A percentile compares a stretch with the other conserved stretches of the same genome.
These are phyloP conservation scores for Sugiyamaella mastotermitis DNA, from an alignment of 805 yeast species.

Conservation along the genomic window DNA sequence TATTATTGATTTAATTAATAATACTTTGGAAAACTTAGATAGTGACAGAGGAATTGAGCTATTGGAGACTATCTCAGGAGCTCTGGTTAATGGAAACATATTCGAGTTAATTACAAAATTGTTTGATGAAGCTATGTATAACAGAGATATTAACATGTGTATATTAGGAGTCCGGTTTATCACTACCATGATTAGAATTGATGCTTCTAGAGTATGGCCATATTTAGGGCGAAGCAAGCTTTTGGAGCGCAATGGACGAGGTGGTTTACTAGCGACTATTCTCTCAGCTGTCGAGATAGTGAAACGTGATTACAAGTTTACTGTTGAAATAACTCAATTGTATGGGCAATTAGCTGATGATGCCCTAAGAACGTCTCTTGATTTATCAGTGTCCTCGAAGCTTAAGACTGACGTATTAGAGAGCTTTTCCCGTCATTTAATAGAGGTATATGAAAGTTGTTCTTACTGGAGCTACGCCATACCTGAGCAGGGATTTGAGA, in stretches of 20 bases:
- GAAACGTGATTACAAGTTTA: constrained; percentile 58
- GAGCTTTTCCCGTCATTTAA: constrained; percentile 47
- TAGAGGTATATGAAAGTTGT: constrained; percentile 71
- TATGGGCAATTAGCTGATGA: constrained; percentile 48
- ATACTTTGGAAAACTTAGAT: constrained; percentile 35
- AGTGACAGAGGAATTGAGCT: constrained; percentile 36
- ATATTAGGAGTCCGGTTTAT: constrained; percentile 46
- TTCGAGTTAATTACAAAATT: constrained; percentile 56
- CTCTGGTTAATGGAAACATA: constrained; percentile 49
- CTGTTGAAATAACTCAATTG: constrained; percentile 53
- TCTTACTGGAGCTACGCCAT: constrained; percentile 59
- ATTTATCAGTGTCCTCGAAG: constrained; percentile 31
- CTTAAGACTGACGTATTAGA: constrained; percentile 51
- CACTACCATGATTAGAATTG: constrained; percentile 40
- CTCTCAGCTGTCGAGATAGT: constrained; percentile 71
- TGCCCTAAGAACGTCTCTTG: constrained; percentile 31
- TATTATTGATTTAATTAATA: constrained; percentile 2
- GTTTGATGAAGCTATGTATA: constrained; percentile 62
- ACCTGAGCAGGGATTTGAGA: constrained; percentile 50
- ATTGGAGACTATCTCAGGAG: constrained; percentile 36
- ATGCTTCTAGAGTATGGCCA: constrained; percentile 72
- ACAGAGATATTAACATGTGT: constrained; percentile 43
- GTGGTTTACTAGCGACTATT: constrained; percentile 55
- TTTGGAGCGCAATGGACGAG: constrained; percentile 54
- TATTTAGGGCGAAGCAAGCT: constrained; percentile 63